A percentile compares a stretch with the other conserved stretches of the same genome.
These are phyloP conservation scores for Globisporangium carolinianum DNA, from an alignment of 352 stramenopile genomes.

Conservation along the genomic window DNA sequence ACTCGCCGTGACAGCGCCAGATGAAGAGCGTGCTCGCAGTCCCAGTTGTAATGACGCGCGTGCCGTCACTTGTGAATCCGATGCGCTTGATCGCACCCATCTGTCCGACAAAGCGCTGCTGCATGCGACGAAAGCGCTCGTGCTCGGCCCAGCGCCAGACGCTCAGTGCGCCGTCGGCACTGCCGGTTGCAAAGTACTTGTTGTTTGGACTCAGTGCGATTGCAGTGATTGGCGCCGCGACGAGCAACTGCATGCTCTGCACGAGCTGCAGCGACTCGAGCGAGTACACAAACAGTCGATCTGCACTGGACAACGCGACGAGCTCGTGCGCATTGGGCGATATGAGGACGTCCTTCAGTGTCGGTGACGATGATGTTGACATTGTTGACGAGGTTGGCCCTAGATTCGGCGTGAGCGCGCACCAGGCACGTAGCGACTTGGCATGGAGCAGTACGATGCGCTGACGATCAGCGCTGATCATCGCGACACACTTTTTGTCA, in stretches of 20 bases:
- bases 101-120: conserved; percentile 51
- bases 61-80: conserved; percentile 34
- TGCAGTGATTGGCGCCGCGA: conserved; percentile 39
- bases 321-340: conserved; percentile 41
- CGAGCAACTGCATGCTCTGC: conserved; percentile 47
- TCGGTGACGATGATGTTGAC: not conserved
- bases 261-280: conserved; percentile 24
- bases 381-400: not conserved
- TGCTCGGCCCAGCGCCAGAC: conserved; percentile 54
- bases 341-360: conserved; percentile 39
- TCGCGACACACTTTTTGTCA: conserved; percentile 30
- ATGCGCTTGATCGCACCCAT: conserved; percentile 27
- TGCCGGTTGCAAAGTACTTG: conserved; percentile 62
- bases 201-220: conserved; percentile 44
- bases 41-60: conserved; percentile 31
- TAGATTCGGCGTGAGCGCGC: conserved; percentile 23
- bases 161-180: conserved; percentile 43
- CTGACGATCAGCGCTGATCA: conserved; percentile 23
- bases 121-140: conserved; percentile 42
- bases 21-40: conserved; percentile 42
- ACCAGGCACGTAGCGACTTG: conserved; percentile 27
- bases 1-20: conserved; percentile 48
- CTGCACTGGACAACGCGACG: conserved; percentile 34
- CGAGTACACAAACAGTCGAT: conserved; percentile 54
- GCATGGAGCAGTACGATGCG: conserved; percentile 32